A percentile compares a stretch with the other conserved stretches of the same genome.
Evolutionary conservation across 371 early-diverging fungal species (phyloP).

Genomic region (Dentiscutata heterogama): DNA sequence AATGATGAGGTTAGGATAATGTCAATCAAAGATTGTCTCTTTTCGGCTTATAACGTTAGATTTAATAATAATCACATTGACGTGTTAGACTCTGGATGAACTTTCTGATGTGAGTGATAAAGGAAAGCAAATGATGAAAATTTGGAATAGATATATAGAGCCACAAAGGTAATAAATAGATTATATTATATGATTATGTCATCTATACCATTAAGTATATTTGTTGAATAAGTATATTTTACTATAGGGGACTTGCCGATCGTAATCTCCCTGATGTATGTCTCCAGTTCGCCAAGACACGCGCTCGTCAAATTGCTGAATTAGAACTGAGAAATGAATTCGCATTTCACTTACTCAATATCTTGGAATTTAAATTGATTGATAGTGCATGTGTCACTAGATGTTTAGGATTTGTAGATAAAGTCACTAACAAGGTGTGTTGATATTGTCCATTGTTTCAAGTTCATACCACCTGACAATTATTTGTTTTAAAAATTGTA

Average conservation of each 20-base stretch:
- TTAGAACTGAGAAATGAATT: conserved; percentile 40
- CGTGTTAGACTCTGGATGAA: conserved; percentile 33
- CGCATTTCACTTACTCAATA: conserved; percentile 33
- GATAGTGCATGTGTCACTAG: conserved; percentile 31
- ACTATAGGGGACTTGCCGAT: conserved; percentile 39
- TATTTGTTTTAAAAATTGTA: too few relatives aligned
- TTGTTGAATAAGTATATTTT: not conserved
- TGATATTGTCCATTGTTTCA: not conserved
- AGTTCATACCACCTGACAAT: too few relatives aligned
- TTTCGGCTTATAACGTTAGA: not conserved
- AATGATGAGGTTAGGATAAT: conserved; percentile 41
- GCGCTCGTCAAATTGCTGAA: conserved; percentile 9
- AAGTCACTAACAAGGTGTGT: not conserved
- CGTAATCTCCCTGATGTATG: conserved; percentile 38
- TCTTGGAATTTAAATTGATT: conserved; percentile 26
- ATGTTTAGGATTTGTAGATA: conserved; percentile 43
- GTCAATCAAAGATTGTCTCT: not conserved
- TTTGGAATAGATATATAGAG: conserved; percentile 43
- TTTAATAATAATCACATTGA: not conserved
- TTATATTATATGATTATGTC: not conserved
- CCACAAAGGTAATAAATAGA: conserved; percentile 29
- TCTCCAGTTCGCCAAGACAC: conserved; percentile 32
- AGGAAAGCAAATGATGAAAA: conserved; percentile 39
- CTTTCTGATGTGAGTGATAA: conserved; percentile 8
- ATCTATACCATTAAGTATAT: not conserved